Conservation (phyloP, 2,329 filamentous ascomycete species). For the Hysterium pulicare region DNA sequence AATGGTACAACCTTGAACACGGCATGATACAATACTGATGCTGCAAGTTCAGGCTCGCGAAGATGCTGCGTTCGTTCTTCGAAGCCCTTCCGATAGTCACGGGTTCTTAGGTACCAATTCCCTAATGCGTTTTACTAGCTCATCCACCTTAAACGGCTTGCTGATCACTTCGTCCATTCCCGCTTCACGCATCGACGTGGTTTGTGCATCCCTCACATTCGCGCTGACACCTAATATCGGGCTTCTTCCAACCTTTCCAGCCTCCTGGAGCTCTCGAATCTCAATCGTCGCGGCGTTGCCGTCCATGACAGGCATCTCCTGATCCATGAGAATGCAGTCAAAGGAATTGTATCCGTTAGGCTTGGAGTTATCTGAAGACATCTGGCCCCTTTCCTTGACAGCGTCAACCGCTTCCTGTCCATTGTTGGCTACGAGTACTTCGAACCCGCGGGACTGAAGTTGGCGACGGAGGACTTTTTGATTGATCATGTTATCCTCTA, state of each 20-base stretch:
- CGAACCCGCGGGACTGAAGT: constrained; percentile 43
- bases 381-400: constrained; percentile 28
- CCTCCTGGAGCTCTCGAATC: constrained; percentile 37
- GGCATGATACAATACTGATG: too few relatives aligned
- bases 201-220: constrained; percentile 37
- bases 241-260: constrained; percentile 28
- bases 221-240: constrained; percentile 39
- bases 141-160: constrained; percentile 39
- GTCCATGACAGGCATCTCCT: constrained; percentile 46
- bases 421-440: constrained; percentile 43
- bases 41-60: too few relatives aligned
- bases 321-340: constrained; percentile 43
- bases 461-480: constrained; percentile 49
- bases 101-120: constrained; percentile 12
- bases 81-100: too few relatives aligned
- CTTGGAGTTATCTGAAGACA: constrained; percentile 8
- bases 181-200: constrained; percentile 28
- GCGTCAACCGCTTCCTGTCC: constrained; percentile 45
- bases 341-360: constrained; percentile 27
- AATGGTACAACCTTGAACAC: too few relatives aligned
- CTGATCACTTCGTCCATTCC: constrained; percentile 40
- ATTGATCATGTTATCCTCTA: constrained; percentile 51
- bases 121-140: constrained; percentile 28
- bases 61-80: too few relatives aligned
- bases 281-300: constrained; percentile 39